These are phyloP conservation scores for Sphaceloma murrayae DNA, from an alignment of 2,329 filamentous ascomycete species.

Conservation along the genomic window DNA sequence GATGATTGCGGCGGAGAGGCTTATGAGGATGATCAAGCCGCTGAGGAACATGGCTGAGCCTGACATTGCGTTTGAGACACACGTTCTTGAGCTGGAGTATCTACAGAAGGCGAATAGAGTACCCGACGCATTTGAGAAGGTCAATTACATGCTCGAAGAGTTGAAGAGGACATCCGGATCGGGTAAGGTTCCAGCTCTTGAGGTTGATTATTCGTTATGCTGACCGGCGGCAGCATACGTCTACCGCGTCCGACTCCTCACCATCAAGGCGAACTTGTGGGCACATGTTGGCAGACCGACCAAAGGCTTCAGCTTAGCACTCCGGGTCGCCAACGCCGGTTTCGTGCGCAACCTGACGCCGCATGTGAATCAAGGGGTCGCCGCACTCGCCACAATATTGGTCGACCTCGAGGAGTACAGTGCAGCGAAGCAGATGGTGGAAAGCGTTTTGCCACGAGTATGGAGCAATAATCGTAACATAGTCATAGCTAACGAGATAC, in stretches of 20 bases:
- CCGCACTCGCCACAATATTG: slow-evolving; percentile 57
- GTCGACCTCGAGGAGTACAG: slow-evolving; percentile 61
- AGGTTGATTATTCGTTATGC: not conserved
- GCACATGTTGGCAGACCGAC: slow-evolving; percentile 58
- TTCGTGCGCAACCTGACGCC: slow-evolving; percentile 59
- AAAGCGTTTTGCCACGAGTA: slow-evolving; percentile 63
- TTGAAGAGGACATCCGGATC: slow-evolving; percentile 41
- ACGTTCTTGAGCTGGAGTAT: slow-evolving; percentile 51
- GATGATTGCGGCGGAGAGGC: slow-evolving; percentile 45
- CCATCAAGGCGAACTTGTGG: slow-evolving; percentile 63
- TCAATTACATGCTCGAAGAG: slow-evolving; percentile 44
- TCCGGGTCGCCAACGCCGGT: slow-evolving; percentile 66
- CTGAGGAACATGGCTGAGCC: slow-evolving; percentile 38
- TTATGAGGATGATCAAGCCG: slow-evolving; percentile 48
- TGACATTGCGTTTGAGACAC: slow-evolving; percentile 50
- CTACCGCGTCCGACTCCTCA: slow-evolving; percentile 60
- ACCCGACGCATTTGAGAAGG: slow-evolving; percentile 42
- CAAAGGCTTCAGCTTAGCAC: slow-evolving; percentile 64
- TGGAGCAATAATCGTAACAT: slow-evolving; percentile 6
- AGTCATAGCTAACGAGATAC: slow-evolving; percentile 7
- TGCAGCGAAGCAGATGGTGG: slow-evolving; percentile 54
- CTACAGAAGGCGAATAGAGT: slow-evolving; percentile 46
- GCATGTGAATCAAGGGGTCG: slow-evolving; percentile 63
- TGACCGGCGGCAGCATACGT: slow-evolving; percentile 46
- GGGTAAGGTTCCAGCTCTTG: slow-evolving; percentile 2